A percentile compares a stretch with the other conserved stretches of the same genome.
Conservation (phyloP, 768 basidiomycete genomes). For the Rhizopogon vulgaris region DNA sequence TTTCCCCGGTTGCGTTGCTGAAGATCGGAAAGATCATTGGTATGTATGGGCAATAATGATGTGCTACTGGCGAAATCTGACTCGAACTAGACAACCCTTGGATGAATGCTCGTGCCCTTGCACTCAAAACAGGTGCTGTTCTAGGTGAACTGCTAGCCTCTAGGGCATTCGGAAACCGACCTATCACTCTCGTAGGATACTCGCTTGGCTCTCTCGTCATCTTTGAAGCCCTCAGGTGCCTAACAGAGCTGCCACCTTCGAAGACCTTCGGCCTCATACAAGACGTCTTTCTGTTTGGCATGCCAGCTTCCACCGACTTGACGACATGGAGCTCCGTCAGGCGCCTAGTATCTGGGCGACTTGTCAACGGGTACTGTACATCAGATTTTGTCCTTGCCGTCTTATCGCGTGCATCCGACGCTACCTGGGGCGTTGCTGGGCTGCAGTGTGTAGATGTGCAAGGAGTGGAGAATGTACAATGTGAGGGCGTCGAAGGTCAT, state of each 20-base stretch:
- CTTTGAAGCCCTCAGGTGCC: slow-evolving; percentile 46
- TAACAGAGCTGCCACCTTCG: slow-evolving; percentile 37
- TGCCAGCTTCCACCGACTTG: slow-evolving; percentile 37
- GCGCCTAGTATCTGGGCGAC: slow-evolving; percentile 42
- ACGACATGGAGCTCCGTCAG: slow-evolving; percentile 40
- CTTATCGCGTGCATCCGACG: slow-evolving; percentile 39
- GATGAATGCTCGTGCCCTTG: slow-evolving; percentile 49
- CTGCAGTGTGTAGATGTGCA: slow-evolving; percentile 39
- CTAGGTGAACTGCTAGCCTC: slow-evolving; percentile 44
- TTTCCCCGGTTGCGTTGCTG: slow-evolving; percentile 45
- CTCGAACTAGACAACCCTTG: slow-evolving; percentile 46
- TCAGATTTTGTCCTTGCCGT: slow-evolving; percentile 52
- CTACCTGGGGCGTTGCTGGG: slow-evolving; percentile 47
- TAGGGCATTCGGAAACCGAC: slow-evolving; percentile 47
- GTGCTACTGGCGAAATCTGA: background rate
- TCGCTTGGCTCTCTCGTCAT: slow-evolving; percentile 53
- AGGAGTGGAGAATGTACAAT: slow-evolving; percentile 48
- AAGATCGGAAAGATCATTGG: slow-evolving; percentile 52
- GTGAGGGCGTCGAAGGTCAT: slow-evolving; percentile 43
- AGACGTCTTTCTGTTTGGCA: slow-evolving; percentile 51
- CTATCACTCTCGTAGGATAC: slow-evolving; percentile 50
- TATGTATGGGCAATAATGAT: slow-evolving; percentile 13
- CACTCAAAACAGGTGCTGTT: slow-evolving; percentile 47
- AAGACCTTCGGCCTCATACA: slow-evolving; percentile 44
- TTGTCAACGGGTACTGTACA: slow-evolving; percentile 48